Evolutionary conservation across 2,329 filamentous ascomycete species (phyloP).

Genomic region (Daldinia eschscholtzii): DNA sequence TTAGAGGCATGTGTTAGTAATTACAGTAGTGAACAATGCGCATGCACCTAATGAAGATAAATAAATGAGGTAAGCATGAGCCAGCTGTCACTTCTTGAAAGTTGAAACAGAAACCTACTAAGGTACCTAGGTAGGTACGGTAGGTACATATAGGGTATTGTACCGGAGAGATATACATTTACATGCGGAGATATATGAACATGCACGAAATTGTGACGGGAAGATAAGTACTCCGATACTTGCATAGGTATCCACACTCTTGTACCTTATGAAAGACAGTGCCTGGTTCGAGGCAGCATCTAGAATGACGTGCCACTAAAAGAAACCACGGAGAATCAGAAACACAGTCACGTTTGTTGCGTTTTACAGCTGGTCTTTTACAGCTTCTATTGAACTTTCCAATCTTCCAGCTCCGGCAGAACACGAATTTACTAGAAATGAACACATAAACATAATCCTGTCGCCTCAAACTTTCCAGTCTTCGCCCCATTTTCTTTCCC

Average conservation of each 20-base stretch:
- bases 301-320: slow-evolving; percentile 46
- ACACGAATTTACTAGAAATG: neutral
- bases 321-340: slow-evolving; percentile 8
- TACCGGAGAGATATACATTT: neutral
- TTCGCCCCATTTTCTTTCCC: slow-evolving; percentile 25
- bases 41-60: neutral
- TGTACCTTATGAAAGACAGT: neutral
- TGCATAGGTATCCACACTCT: slow-evolving; percentile 1
- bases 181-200: neutral
- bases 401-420: slow-evolving; percentile 11
- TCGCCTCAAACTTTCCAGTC: slow-evolving; percentile 6
- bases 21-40: neutral
- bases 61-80: slow-evolving; percentile 3
- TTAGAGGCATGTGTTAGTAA: neutral
- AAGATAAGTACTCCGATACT: neutral
- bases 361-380: slow-evolving; percentile 3
- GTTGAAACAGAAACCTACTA: neutral
- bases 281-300: slow-evolving; percentile 40
- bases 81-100: neutral
- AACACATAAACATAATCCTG: slow-evolving; percentile 1
- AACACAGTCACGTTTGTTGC: slow-evolving; percentile 15
- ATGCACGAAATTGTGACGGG: neutral
- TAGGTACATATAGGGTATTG: too few species aligned
- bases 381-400: slow-evolving; percentile 11
- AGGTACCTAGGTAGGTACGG: too few species aligned